Evolutionary conservation across 768 basidiomycete species (phyloP).

Genomic region (Termitomyces sp.): DNA sequence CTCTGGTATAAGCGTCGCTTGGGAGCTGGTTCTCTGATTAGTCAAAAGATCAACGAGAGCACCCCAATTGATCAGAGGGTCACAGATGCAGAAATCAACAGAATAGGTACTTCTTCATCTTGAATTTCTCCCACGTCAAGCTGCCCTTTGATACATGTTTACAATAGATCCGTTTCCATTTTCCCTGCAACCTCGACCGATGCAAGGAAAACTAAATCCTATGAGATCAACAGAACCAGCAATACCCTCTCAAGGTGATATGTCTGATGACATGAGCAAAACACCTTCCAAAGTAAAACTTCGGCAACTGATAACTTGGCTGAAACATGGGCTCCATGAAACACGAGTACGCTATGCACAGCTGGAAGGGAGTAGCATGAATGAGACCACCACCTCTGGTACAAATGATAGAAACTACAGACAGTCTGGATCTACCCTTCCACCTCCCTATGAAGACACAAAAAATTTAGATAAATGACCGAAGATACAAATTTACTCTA

Average conservation of each 20-base stretch:
- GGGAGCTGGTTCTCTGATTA: neutral
- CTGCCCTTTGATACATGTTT: neutral
- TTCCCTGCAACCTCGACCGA: neutral
- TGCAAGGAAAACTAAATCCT: neutral
- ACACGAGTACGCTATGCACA: no score
- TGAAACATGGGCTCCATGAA: neutral
- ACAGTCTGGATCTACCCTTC: no score
- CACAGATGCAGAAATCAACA: neutral
- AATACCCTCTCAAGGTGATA: neutral
- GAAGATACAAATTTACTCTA: no score
- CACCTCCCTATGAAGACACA: no score
- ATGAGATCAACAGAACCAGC: neutral
- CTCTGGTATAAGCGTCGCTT: neutral
- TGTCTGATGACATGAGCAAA: neutral
- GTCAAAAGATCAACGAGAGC: neutral
- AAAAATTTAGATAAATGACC: no score
- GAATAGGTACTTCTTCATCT: neutral
- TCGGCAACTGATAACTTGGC: neutral
- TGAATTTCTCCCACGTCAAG: neutral
- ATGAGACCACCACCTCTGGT: no score
- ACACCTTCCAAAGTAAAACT: neutral
- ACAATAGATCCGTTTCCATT: neutral
- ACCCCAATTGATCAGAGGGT: neutral
- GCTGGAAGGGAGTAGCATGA: no score
- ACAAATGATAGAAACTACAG: no score